Evolutionary conservation across 2,329 filamentous ascomycete genomes (phyloP).

Genomic region (Pochonia chlamydosporia): DNA sequence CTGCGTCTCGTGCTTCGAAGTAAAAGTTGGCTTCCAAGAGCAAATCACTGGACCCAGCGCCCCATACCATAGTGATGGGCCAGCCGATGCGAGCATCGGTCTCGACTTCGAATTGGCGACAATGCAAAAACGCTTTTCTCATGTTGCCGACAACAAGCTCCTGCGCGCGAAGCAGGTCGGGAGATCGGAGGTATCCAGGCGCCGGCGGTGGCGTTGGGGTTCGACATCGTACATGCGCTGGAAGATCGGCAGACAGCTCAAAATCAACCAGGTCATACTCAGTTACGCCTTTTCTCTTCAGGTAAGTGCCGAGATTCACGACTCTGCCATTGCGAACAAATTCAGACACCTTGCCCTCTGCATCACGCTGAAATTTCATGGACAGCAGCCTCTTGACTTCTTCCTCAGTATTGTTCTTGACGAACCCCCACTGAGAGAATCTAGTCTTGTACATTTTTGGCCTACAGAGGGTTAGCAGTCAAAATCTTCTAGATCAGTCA

Average conservation of each 20-base stretch:
- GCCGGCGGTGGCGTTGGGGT: conserved; percentile 38
- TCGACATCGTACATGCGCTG: conserved; percentile 37
- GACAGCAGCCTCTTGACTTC: conserved; percentile 45
- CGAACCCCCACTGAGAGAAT: conserved; percentile 49
- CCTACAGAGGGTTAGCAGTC: conserved; percentile 23
- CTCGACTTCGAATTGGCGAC: conserved; percentile 36
- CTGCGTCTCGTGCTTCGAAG: conserved; percentile 33
- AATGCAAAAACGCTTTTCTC: conserved; percentile 38
- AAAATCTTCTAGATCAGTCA: not conserved
- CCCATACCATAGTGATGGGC: conserved; percentile 37
- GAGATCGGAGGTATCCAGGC: conserved; percentile 34
- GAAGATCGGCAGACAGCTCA: conserved; percentile 35
- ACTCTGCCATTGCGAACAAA: conserved; percentile 48
- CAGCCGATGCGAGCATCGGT: conserved; percentile 31
- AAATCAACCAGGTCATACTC: conserved; percentile 46
- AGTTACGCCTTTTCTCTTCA: conserved; percentile 47
- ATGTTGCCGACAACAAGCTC: conserved; percentile 38
- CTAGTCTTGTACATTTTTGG: conserved; percentile 53
- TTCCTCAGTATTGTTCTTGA: conserved; percentile 49
- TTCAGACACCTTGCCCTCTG: conserved; percentile 46
- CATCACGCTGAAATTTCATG: conserved; percentile 47
- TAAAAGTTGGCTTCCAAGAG: conserved; percentile 38
- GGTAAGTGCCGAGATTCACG: conserved; percentile 45
- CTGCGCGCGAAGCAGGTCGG: conserved; percentile 37
- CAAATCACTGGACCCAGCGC: conserved; percentile 36